These are phyloP conservation scores for Psilocybe subaeruginosa DNA, from an alignment of 768 basidiomycete genomes.

Conservation along the genomic window DNA sequence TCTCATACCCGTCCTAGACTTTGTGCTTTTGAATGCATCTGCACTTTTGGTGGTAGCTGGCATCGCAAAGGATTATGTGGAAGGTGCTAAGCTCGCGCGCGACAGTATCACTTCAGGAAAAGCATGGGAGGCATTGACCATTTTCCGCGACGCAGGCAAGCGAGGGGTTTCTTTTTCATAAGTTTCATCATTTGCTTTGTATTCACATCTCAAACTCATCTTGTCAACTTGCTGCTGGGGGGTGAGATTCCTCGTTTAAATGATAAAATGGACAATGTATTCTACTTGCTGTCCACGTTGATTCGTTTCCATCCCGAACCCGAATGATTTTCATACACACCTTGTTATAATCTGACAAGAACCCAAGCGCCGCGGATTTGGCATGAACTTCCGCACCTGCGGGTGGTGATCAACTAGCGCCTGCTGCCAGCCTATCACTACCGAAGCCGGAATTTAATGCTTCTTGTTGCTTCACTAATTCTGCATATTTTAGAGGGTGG, in stretches of 20 bases:
- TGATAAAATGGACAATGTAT: too few species aligned
- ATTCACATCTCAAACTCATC: background rate
- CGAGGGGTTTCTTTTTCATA: conserved; percentile 25
- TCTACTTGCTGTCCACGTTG: too few species aligned
- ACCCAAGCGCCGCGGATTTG: background rate
- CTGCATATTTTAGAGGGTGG: too few species aligned
- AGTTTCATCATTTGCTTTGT: background rate
- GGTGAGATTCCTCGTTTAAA: too few species aligned
- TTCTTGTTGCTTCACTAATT: too few species aligned
- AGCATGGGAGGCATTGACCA: conserved; percentile 60
- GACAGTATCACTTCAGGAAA: conserved; percentile 60
- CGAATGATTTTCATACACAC: too few species aligned
- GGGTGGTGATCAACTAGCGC: too few species aligned
- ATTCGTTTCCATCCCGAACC: too few species aligned
- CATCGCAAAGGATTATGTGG: conserved; percentile 63
- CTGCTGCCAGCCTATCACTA: background rate
- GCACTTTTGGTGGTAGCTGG: conserved; percentile 89
- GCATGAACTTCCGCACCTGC: too few species aligned
- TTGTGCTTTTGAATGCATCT: conserved; percentile 89
- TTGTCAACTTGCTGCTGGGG: background rate
- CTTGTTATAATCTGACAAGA: background rate
- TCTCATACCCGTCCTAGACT: conserved; percentile 74
- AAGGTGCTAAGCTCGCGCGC: conserved; percentile 72
- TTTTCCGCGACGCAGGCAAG: conserved; percentile 48
- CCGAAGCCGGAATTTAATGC: background rate